Conservation (phyloP, 2,329 filamentous ascomycete genomes). For the Cercospora nicotianae region DNA sequence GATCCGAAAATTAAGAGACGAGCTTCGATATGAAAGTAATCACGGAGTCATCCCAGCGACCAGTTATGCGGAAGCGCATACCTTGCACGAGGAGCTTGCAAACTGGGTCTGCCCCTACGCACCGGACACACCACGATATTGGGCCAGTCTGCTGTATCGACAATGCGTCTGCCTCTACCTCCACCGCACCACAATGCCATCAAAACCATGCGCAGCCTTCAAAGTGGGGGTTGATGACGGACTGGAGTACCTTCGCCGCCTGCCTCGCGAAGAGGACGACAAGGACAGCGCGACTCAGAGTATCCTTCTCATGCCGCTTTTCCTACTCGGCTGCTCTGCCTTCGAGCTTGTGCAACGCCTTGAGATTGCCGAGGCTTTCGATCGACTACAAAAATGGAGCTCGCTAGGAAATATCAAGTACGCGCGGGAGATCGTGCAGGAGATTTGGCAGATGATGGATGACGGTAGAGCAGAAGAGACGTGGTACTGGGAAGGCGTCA, state of each 20-base stretch:
- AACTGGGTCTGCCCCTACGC: constrained; percentile 67
- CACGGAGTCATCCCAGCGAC: constrained; percentile 60
- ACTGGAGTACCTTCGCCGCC: constrained; percentile 55
- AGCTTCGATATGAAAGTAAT: constrained; percentile 67
- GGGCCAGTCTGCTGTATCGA: constrained; percentile 59
- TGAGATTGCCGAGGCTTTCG: constrained; percentile 57
- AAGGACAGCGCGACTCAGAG: constrained; percentile 52
- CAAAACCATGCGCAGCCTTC: constrained; percentile 56
- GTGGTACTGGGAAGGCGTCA: constrained; percentile 65
- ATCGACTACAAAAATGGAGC: constrained; percentile 56
- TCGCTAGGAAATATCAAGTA: constrained; percentile 59
- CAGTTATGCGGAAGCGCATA: constrained; percentile 71
- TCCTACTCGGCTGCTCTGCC: constrained; percentile 61
- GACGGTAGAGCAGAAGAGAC: constrained; percentile 53
- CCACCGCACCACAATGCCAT: constrained; percentile 59
- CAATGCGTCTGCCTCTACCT: constrained; percentile 65
- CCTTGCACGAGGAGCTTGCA: constrained; percentile 72
- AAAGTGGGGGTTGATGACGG: constrained; percentile 59
- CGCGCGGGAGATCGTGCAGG: constrained; percentile 56
- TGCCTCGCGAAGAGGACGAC: constrained; percentile 43
- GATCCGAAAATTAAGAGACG: constrained; percentile 74
- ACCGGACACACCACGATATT: constrained; percentile 55
- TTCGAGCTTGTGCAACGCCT: constrained; percentile 57
- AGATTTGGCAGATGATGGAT: constrained; percentile 63
- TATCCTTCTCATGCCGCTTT: constrained; percentile 61